Evolutionary conservation across 805 yeast genomes (phyloP), one percentile per base, ranked within the genome.

Genomic region (Candida cerambycidarum): DNA sequence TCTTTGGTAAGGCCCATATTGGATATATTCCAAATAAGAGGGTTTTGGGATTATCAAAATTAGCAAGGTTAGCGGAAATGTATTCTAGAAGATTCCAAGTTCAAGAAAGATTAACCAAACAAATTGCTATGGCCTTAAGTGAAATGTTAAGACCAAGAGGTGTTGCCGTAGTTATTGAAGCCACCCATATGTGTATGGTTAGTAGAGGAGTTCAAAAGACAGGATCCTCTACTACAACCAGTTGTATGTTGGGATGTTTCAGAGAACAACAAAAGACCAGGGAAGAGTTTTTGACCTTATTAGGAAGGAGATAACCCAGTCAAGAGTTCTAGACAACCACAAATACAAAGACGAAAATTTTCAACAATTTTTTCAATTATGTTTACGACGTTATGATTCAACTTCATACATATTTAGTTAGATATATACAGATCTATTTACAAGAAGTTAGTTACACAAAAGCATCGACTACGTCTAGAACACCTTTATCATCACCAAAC

Each of bases 151-250:
- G 85, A 57, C 99, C 99, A 13, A 78, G 90, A 57, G 99, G 99
- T 48, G 99, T 93, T 7, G 99, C 98, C 1, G 99, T 93, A 31
- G 98, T 93, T 19, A 89, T 93, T 57, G 99, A 93, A 66, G 97
- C 97, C 14, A 80, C 92, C 2, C 99, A 93, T 62, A 93, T 93
- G 99, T 93, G 99, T 65, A 93, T 93, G 99, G 98, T 92, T 19
- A 88, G 95, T 62, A 79, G 99, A 60, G 99, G 99, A 43, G 88
- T 93, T 19, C 97, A 93, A 64, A 93, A 93, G 65, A 81, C 96
- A 0, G 97, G 98, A 1, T 85, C 96, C 14, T 78, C 86, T 14
- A 93, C 99, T 2, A 82, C 89, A 25, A 93, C 99, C 14, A 87
- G 96, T 57, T 92, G 98, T 60, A 92, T 93, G 97, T 76, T 93